A percentile compares a stretch with the other conserved stretches of the same genome.
These are phyloP conservation scores for Suillus occidentalis DNA, from an alignment of 768 basidiomycete genomes.

Conservation along the genomic window DNA sequence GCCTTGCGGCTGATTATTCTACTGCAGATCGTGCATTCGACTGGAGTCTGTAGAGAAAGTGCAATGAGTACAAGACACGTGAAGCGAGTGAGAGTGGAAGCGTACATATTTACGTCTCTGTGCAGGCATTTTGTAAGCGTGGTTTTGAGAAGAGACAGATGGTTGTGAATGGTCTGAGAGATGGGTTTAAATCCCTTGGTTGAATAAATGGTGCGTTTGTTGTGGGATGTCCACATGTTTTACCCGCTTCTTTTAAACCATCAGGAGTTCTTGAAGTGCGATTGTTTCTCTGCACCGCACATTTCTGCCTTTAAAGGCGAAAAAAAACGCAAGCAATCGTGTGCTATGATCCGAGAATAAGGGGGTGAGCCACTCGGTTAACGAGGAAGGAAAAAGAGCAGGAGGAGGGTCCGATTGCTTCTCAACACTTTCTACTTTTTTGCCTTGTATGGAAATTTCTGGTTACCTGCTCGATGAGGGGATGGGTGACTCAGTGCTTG, in stretches of 20 bases:
- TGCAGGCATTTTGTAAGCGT: conserved; percentile 11
- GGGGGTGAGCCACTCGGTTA: conserved; percentile 28
- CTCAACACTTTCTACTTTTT: conserved; percentile 15
- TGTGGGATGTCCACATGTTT: conserved; percentile 7
- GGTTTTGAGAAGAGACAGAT: neutral
- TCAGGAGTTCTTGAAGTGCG: conserved; percentile 15
- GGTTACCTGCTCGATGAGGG: neutral
- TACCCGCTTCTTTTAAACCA: conserved; percentile 10
- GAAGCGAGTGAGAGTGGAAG: neutral
- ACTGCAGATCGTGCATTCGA: conserved; percentile 17
- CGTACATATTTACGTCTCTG: conserved; percentile 9
- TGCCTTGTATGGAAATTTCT: conserved; percentile 5
- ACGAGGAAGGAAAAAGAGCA: conserved; percentile 1
- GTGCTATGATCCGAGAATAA: conserved; percentile 15
- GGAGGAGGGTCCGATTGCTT: conserved; percentile 24
- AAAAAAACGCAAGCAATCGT: conserved; percentile 26
- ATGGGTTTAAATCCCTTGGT: neutral
- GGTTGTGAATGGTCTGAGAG: neutral
- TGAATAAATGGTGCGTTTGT: conserved; percentile 2
- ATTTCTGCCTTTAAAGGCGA: conserved; percentile 16
- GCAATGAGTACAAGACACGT: neutral
- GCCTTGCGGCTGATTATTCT: conserved; percentile 21
- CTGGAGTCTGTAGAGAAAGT: conserved; percentile 10
- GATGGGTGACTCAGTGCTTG: neutral
- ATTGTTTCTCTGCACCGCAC: conserved; percentile 27